Evolutionary conservation across 768 basidiomycete genomes (phyloP), one percentile per base, ranked within the genome.

Genomic region (Vararia minispora): DNA sequence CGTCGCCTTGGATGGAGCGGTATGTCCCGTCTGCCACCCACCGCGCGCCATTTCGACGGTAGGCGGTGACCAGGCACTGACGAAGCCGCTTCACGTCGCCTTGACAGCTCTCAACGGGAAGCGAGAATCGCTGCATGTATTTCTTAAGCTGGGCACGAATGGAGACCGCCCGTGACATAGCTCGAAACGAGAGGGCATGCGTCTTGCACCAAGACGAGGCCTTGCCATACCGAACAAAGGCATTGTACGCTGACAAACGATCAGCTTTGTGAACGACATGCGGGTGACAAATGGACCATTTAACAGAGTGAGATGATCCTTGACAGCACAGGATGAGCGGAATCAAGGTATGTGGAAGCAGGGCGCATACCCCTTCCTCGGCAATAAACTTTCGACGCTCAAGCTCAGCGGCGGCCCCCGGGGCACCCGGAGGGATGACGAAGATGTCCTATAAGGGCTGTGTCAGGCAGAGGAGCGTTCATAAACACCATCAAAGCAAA

Each of bases 321-420:
- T 94, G 49, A 3, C 41, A 41, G 35, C 25, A 34, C 35, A 30
- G 17, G 37, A 36, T 33, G 23, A 39, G 25, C 22, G n/a, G 8
- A 24, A 29, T 17, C 34, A 30, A 35, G 9, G n/a, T 13, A 33
- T 14, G 29, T 22, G 21, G 11, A 22, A 6, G 14, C 14, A 39
- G n/a, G 28, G 18, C 6, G 62, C 72, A 52, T 43, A 90, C 90
- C 52, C 95, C 95, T 73, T 99, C 95, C 59, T 98, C 92, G 0
- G 92, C 90, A 0, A 90, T 98, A 51, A 98, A 98, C 56, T 98
- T 98, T 41, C 95, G 65, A 35, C 90, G 69, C 58, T 98, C 92
- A 11, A 98, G 63, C 58, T 98, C 94, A 3, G 85, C 90, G 23
- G 89, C 56, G 1, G 89, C 88, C 10, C 88, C 88, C 5, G 74